These are phyloP conservation scores for Leccinellum rugosiceps DNA, from an alignment of 768 basidiomycete species.

Conservation along the genomic window DNA sequence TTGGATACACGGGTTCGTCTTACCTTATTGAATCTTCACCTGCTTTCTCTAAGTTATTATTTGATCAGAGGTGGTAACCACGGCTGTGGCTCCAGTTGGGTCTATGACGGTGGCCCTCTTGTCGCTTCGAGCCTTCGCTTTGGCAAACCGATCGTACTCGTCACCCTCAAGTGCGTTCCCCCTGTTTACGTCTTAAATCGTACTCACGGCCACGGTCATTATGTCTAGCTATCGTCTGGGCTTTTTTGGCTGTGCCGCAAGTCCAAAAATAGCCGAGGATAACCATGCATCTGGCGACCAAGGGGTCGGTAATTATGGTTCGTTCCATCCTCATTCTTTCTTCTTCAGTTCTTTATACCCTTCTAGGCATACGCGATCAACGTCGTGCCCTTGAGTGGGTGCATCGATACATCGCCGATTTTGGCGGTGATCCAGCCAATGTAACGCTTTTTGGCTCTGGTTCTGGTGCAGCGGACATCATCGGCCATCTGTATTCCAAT, in stretches of 20 bases:
- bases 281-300: slow-evolving; percentile 61
- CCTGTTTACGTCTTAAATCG: slow-evolving; percentile 17
- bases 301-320: slow-evolving; percentile 78
- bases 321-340: slow-evolving; percentile 16
- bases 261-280: slow-evolving; percentile 61
- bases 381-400: slow-evolving; percentile 63
- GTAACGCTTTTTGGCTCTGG: slow-evolving; percentile 43
- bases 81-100: slow-evolving; percentile 74
- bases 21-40: not conserved
- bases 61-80: slow-evolving; percentile 60
- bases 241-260: slow-evolving; percentile 73
- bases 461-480: slow-evolving; percentile 50
- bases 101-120: slow-evolving; percentile 70
- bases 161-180: slow-evolving; percentile 68
- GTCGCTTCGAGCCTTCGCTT: slow-evolving; percentile 63
- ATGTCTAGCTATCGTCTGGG: slow-evolving; percentile 67
- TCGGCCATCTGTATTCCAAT: slow-evolving; percentile 60
- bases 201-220: slow-evolving; percentile 6
- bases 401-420: slow-evolving; percentile 53
- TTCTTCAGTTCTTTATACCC: slow-evolving; percentile 3
- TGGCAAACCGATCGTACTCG: slow-evolving; percentile 65
- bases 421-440: slow-evolving; percentile 62
- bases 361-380: slow-evolving; percentile 60
- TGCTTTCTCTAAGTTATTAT: slow-evolving; percentile 16
- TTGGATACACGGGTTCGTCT: slow-evolving; percentile 79